phyloP scores from a whole-genome alignment of 352 stramenopile species.

The Thalassiosira mediterranea region DNA sequence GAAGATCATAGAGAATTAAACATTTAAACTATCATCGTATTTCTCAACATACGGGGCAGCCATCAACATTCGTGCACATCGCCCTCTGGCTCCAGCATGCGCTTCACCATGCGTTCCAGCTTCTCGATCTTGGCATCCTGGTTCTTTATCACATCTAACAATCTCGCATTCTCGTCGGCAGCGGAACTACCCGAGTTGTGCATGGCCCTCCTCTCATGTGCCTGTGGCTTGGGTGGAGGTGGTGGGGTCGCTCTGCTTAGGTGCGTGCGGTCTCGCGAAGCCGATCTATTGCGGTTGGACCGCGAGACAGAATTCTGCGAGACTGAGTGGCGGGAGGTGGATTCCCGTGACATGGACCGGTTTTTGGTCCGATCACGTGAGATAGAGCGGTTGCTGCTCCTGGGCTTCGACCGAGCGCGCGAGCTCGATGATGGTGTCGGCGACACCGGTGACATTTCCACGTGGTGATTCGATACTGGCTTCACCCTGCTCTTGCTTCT shows the following conservation, averaged over 20 bases:
- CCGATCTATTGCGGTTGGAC: too few relatives aligned
- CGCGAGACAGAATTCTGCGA: too few relatives aligned
- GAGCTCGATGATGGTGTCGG: neutral
- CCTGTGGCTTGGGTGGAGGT: constrained; percentile 32
- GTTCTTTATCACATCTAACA: constrained; percentile 60
- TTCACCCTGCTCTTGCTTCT: neutral
- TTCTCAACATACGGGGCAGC: too few relatives aligned
- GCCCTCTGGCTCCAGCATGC: constrained; percentile 55
- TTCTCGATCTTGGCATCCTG: constrained; percentile 64
- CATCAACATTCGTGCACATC: constrained; percentile 56
- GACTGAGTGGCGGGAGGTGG: too few relatives aligned
- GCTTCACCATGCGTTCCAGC: constrained; percentile 54
- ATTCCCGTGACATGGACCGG: constrained; percentile 20
- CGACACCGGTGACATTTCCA: neutral
- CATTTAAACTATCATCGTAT: too few relatives aligned
- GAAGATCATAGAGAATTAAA: too few relatives aligned
- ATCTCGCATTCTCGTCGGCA: constrained; percentile 53
- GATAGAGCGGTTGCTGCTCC: neutral
- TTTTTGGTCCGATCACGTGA: constrained; percentile 7
- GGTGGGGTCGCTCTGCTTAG: constrained; percentile 17
- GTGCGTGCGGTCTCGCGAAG: neutral
- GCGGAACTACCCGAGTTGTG: constrained; percentile 2
- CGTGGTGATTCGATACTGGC: neutral
- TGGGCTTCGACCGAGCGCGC: neutral
- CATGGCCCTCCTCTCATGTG: neutral